Conservation (phyloP, 2,329 filamentous ascomycete genomes). For the Dothiorella sarmentorum region DNA sequence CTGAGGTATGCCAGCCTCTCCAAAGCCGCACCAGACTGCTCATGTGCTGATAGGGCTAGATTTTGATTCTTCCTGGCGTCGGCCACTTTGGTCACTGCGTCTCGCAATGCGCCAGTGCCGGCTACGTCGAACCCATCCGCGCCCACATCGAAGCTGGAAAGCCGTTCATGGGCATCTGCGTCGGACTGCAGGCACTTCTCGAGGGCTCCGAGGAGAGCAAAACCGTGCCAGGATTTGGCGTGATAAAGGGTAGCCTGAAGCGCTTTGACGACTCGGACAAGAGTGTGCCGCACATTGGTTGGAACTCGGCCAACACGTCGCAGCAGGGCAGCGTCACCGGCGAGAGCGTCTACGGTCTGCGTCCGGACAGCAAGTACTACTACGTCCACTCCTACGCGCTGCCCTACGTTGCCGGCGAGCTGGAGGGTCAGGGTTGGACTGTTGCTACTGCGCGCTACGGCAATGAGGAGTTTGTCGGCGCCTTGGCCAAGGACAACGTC, state of each 20-base stretch:
- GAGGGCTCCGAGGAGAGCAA: constrained; percentile 78
- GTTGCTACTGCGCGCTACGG: constrained; percentile 91
- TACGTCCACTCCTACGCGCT: constrained; percentile 95
- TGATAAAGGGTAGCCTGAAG: constrained; percentile 68
- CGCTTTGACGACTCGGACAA: constrained; percentile 76
- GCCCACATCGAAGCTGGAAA: constrained; percentile 86
- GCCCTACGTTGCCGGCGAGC: constrained; percentile 66
- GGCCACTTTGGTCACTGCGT: constrained; percentile 98
- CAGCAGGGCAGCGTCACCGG: constrained; percentile 38
- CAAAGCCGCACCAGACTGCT: constrained; percentile 23
- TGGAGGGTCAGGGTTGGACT: constrained; percentile 81
- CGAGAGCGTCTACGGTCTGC: constrained; percentile 71
- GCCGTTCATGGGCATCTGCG: constrained; percentile 96
- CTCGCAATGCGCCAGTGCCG: constrained; percentile 74
- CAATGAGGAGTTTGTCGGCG: constrained; percentile 84
- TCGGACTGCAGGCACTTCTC: constrained; percentile 88
- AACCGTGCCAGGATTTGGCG: constrained; percentile 66
- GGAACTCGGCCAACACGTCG: constrained; percentile 80
- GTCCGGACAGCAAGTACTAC: constrained; percentile 88
- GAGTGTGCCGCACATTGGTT: constrained; percentile 97
- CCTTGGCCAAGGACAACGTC: constrained; percentile 79
- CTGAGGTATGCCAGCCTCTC: constrained; percentile 61
- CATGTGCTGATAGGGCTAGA: constrained; percentile 52
- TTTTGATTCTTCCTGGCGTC: constrained; percentile 91
- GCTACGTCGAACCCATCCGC: constrained; percentile 78